Percentiles rank a stretch among this genome's conserved stretches.
These are phyloP conservation scores for Cardamine resedifolia DNA, from an alignment of 345 rosid genomes.

Conservation along the genomic window DNA sequence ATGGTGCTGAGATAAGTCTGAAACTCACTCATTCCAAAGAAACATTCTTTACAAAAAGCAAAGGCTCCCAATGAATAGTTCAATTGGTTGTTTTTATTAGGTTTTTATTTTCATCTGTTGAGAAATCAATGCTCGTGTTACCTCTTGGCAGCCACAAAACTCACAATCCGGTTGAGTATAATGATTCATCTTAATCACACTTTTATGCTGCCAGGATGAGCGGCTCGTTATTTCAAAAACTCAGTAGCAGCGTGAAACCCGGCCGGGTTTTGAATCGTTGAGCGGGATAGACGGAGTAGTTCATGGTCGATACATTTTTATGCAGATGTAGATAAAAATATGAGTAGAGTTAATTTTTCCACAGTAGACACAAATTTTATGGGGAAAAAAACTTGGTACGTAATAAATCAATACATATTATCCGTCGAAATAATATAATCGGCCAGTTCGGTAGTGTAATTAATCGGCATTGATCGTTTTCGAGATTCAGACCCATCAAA, in stretches of 20 bases:
- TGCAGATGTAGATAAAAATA: background rate
- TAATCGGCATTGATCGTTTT: background rate
- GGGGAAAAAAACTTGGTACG: background rate
- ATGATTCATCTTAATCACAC: conserved; percentile 7
- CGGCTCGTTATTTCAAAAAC: background rate
- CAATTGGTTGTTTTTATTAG: conserved; percentile 14
- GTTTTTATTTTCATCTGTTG: background rate
- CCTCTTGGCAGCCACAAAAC: conserved; percentile 30
- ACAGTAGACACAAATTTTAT: background rate
- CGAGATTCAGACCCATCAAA: background rate
- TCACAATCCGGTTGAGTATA: conserved; percentile 9
- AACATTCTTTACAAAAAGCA: conserved; percentile 42
- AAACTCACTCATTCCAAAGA: conserved; percentile 39
- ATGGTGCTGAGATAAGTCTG: conserved; percentile 38
- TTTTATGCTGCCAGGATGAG: conserved; percentile 5
- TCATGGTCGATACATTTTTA: background rate
- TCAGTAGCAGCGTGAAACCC: background rate
- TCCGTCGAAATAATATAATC: background rate
- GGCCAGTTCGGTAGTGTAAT: background rate
- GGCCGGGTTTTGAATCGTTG: conserved; percentile 8
- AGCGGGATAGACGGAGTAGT: background rate
- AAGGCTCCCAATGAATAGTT: conserved; percentile 30
- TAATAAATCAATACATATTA: background rate
- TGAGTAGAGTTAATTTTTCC: background rate
- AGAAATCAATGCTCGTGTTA: conserved; percentile 26